Evolutionary conservation across 2,329 filamentous ascomycete species (phyloP).

Genomic region (Metarhizium robertsii): DNA sequence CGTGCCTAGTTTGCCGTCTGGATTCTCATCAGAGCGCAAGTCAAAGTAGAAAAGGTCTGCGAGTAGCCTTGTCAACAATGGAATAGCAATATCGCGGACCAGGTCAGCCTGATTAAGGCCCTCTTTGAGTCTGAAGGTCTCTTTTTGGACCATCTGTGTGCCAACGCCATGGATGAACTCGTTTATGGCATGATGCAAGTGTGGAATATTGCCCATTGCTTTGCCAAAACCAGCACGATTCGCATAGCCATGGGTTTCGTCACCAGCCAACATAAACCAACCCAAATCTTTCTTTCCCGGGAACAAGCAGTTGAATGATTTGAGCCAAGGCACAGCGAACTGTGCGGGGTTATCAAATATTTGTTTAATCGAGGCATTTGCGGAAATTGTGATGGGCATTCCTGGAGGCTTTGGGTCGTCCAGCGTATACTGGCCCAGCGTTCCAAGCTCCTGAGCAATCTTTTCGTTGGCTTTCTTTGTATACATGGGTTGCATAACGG

Average conservation of each 20-base stretch:
- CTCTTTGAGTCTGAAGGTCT: conserved; percentile 25
- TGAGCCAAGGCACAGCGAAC: conserved; percentile 25
- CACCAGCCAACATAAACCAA: conserved; percentile 30
- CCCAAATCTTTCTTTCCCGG: conserved; percentile 21
- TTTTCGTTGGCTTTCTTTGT: conserved; percentile 29
- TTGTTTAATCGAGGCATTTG: conserved; percentile 20
- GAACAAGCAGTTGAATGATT: conserved; percentile 21
- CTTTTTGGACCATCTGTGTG: conserved; percentile 29
- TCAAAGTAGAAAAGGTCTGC: conserved; percentile 51
- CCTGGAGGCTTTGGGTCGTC: conserved; percentile 26
- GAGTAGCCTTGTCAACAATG: conserved; percentile 45
- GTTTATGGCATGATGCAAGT: conserved; percentile 20
- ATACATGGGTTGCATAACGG: conserved; percentile 37
- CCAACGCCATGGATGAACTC: conserved; percentile 24
- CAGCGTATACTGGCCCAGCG: conserved; percentile 21
- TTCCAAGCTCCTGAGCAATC: conserved; percentile 30
- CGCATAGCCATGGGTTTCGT: conserved; percentile 19
- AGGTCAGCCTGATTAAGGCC: conserved; percentile 31
- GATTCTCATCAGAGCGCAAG: conserved; percentile 43
- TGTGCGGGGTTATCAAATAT: conserved; percentile 21
- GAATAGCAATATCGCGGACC: conserved; percentile 47
- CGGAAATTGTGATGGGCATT: conserved; percentile 17
- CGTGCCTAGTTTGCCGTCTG: conserved; percentile 33
- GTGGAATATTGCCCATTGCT: conserved; percentile 24
- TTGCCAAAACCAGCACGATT: conserved; percentile 21